Evolutionary conservation across 257 asterid species (phyloP), one percentile per base, ranked within the genome.

Genomic region (Linaria vulgaris): DNA sequence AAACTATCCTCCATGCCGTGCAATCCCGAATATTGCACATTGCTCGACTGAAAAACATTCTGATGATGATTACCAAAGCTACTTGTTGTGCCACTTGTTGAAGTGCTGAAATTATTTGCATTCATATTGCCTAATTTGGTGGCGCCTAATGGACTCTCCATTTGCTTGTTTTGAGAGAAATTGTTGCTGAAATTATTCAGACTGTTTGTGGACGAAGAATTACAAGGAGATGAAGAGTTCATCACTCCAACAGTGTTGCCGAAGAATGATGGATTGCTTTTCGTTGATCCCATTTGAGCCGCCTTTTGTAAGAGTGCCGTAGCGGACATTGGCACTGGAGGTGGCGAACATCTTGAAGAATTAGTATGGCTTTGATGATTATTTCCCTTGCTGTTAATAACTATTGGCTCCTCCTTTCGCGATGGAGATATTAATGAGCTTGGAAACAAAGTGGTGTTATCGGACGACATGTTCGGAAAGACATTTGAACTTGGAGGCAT

Each of bases 261-360:
- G 37, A 80, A 78, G 59, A 74, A 71, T 0, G 73, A 12, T 12
- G 83, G 76, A 3, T 49, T 69, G 68, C 80, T 74, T 66, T 69
- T 72, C 0, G 86, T 77, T 4, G 88, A 79, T 1, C 91, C 91
- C 76, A 84, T 77, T 56, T 79, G 86, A 11, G 91, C 81, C 9
- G 88, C 91, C 58, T 75, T 79, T 27, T 79, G 92, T 0, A 85
- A 78, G 43, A 85, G 85, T 1, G 94, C 87, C 7, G 94, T 80
- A 1, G 94, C 94, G 1, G 91, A 84, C 84, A 82, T 74, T 9
- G 81, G 76, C 0, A 21, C 27, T 3, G 75, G 44, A 22, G 41
- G 19, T n/a, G 69, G 6, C 0, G 77, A 50, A 0, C 67, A 30
- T 13, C 53, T 67, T 0, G 78, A 17, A 8, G 71, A 12, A 13